Base-by-base conservation (phyloP, 2,329 filamentous ascomycete genomes). In the Aspergillus luchuensis region DNA sequence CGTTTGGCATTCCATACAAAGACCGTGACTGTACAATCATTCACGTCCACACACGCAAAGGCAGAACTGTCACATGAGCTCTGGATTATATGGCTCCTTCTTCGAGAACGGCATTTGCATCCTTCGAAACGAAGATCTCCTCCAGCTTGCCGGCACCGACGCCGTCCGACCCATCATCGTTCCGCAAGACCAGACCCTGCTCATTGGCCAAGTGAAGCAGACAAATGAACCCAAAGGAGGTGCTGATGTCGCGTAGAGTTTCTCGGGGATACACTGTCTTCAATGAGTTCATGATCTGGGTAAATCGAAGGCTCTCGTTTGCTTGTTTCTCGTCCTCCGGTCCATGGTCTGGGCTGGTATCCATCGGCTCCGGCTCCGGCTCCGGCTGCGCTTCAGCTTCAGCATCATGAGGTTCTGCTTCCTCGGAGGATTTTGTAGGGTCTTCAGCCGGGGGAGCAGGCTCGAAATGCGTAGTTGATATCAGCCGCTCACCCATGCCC, bases 241-340 rank as follows among this genome's bases (percentile, higher is more conserved):
- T 99, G 38, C 92, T 97, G 71, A 99, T 98, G 76, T 99, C 95
- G 62, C 90, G 88, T 87, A 99, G 91, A 62, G 88, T 87, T 67
- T 91, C 84, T 75, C 91, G 90, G 10, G 92, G 89, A 72, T 99
- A 99, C 7, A 97, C 92, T 4, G 83, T 79, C 73, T 96, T 91
- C 50, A 99, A 80, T 63, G 89, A 89, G 73, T 96, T 96, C 87
- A 99, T 96, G 61, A 99, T 88, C 19, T 89, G 82, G 0, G 93
- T 98, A 78, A 99, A 99, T 69, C 90, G 92, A 66, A 97, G 84
- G 3, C 79, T 78, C 56, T 81, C 72, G 13, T 85, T 83, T 38
- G 82, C 78, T 51, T 77, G 71, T 4, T 67, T 65, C 33, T 75
- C 71, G 10, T 67, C 59, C 8, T 72, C 71, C 10, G 67, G 63